Percentiles rank a stretch among this genome's conserved stretches.
Evolutionary conservation across 2,329 filamentous ascomycete species (phyloP).

Genomic region (Talaromyces sp.): DNA sequence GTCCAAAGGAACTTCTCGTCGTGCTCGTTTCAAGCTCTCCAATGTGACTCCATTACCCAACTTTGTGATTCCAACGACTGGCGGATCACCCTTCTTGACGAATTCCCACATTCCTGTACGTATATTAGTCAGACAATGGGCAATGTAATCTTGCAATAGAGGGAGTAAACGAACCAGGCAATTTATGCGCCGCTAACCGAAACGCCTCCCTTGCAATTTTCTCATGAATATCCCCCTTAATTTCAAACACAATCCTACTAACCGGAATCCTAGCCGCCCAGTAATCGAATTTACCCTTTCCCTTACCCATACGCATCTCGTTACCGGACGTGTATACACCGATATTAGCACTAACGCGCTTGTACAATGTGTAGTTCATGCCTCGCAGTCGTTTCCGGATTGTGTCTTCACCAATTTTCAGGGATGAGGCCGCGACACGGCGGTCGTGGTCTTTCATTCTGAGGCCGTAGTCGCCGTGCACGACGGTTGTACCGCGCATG

Average conservation of each 20-base stretch:
- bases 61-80: constrained; percentile 90
- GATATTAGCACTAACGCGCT: constrained; percentile 84
- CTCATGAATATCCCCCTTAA: constrained; percentile 90
- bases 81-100: constrained; percentile 83
- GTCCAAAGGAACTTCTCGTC: constrained; percentile 58
- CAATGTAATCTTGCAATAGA: neutral
- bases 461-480: constrained; percentile 94
- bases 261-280: constrained; percentile 90
- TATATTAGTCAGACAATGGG: neutral
- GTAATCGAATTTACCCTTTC: constrained; percentile 94
- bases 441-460: constrained; percentile 92
- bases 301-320: constrained; percentile 98
- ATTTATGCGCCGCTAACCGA: constrained; percentile 86
- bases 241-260: constrained; percentile 86
- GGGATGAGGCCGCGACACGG: constrained; percentile 77
- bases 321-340: constrained; percentile 95
- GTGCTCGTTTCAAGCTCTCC: constrained; percentile 76
- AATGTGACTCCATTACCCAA: constrained; percentile 74
- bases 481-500: constrained; percentile 85
- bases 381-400: constrained; percentile 86
- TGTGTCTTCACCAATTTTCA: constrained; percentile 89
- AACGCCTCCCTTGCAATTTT: constrained; percentile 92
- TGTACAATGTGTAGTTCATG: constrained; percentile 88
- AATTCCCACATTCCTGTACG: constrained; percentile 68
- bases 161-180: constrained; percentile 76